These are phyloP conservation scores for Torulaspora franciscae DNA, from an alignment of 805 yeast species.

Conservation along the genomic window DNA sequence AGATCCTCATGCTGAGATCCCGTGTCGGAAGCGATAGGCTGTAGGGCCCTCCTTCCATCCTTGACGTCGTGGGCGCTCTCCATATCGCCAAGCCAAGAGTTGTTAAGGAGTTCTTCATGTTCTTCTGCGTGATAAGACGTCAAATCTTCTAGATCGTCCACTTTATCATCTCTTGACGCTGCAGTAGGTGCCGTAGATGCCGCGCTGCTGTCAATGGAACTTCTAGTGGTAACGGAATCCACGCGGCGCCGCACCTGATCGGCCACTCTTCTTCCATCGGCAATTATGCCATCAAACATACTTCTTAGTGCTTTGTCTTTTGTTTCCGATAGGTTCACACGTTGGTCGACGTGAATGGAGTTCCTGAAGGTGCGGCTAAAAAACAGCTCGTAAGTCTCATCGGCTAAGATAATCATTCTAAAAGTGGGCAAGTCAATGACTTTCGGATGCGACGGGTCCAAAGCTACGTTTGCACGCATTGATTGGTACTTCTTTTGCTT, in stretches of 20 bases:
- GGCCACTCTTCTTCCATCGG: conserved; percentile 91
- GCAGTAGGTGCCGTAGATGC: conserved; percentile 6
- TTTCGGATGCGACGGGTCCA: conserved; percentile 75
- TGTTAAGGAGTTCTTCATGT: conserved; percentile 27
- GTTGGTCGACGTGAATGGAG: conserved; percentile 63
- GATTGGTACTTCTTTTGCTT: conserved; percentile 30
- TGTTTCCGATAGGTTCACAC: conserved; percentile 41
- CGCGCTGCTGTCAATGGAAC: conserved; percentile 18
- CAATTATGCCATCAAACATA: conserved; percentile 84
- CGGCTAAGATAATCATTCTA: conserved; percentile 90
- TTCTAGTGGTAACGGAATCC: conserved; percentile 56
- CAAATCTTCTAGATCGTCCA: conserved; percentile 33
- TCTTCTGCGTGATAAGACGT: conserved; percentile 29
- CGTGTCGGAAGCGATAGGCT: conserved; percentile 11
- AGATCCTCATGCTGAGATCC: conserved; percentile 18
- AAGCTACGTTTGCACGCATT: conserved; percentile 66
- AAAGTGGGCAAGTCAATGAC: conserved; percentile 78
- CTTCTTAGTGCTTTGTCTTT: conserved; percentile 64
- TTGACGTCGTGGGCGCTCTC: conserved; percentile 16
- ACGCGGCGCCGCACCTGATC: conserved; percentile 81
- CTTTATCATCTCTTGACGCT: conserved; percentile 17
- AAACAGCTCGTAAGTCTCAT: conserved; percentile 84
- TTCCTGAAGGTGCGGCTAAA: conserved; percentile 63
- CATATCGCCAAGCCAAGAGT: conserved; percentile 28
- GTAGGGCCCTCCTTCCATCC: conserved; percentile 18